A percentile compares a stretch with the other conserved stretches of the same genome.
Conservation (phyloP, 2,329 filamentous ascomycete species). For the Thyridium curvatum region DNA sequence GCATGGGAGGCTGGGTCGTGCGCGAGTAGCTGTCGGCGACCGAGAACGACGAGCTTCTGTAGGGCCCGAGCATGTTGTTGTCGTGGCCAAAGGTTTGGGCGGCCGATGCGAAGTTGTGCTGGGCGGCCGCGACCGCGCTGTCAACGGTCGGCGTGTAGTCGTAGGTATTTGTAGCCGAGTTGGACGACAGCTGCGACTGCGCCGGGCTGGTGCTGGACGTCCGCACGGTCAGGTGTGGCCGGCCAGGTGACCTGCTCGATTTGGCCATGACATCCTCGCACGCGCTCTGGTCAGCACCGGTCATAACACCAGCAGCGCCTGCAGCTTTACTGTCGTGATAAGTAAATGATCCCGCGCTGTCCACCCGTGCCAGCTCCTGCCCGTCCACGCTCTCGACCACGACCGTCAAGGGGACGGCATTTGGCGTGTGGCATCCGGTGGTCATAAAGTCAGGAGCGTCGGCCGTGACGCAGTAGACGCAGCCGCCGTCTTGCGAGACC, state of each 20-base stretch:
- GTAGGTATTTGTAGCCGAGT: conserved; percentile 48
- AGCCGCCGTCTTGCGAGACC: conserved; percentile 47
- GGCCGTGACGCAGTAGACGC: conserved; percentile 65
- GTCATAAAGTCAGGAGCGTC: conserved; percentile 59
- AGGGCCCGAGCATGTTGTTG: conserved; percentile 50
- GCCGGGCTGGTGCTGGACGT: conserved; percentile 22
- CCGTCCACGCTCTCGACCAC: conserved; percentile 45
- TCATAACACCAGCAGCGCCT: conserved; percentile 17
- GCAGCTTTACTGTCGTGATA: conserved; percentile 30
- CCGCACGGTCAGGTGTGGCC: conserved; percentile 24
- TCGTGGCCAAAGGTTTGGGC: conserved; percentile 30
- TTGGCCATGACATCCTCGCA: conserved; percentile 34
- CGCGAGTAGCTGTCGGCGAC: conserved; percentile 37
- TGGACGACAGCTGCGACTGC: conserved; percentile 18
- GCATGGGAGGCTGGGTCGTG: conserved; percentile 15
- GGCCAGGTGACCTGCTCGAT: conserved; percentile 34
- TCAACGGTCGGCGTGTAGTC: conserved; percentile 47
- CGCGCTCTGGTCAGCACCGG: conserved; percentile 22
- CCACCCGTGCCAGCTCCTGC: conserved; percentile 44
- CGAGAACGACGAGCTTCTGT: conserved; percentile 43
- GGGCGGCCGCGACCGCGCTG: conserved; percentile 38
- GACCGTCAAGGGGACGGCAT: conserved; percentile 49
- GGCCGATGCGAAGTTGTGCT: conserved; percentile 19
- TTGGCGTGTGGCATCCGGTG: conserved; percentile 39
- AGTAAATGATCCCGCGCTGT: conserved; percentile 38